Evolutionary conservation across 805 yeast species (phyloP), one percentile per base, ranked within the genome.

Genomic region (Ogataea naganishii): DNA sequence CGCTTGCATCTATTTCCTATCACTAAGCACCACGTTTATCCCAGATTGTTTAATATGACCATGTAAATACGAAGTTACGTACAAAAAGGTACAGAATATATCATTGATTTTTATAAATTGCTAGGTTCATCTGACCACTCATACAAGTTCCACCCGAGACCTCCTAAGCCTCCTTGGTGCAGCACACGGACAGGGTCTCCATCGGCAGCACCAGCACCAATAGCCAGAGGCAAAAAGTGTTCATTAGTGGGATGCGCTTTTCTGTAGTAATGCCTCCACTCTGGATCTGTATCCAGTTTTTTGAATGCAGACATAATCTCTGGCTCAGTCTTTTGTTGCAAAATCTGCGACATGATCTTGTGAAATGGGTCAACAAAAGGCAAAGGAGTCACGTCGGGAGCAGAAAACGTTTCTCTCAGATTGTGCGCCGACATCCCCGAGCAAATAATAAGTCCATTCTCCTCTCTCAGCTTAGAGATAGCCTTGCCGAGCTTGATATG

Each of bases 381-480:
- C 32, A 62, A 30, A 1, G 56, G 38, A 11, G 38, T 40, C 5
- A 41, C 44, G 4, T 39, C 39, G 20, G 34, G 33, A 26, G 61
- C 49, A 5, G 34, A 38, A 2, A 71, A 60, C 14, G 72, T 27
- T 34, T 80, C 86, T 21, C 72, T 38, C 24, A 82, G 60, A 45
- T 82, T 83, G 52, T 82, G 94, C 14, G 80, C 92, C 5, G 84
- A 64, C 82, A 80, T 78, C 4, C 94, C 94, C 1, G 88, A 78
- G 31, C 74, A 67, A 4, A 82, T 49, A 3, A 82, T 56, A 32
- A 72, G 34, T 14, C 71, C 73, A 29, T 69, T 71, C 29, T 69
- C 51, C 2, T 62, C 58, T 37, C 86, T 62, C 39, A 73, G 69
- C 20, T 61, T 56, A 11, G 66, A 46, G 29, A 82, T 53, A 0